Conservation (phyloP, 1,284 basidiomycete species). For the Leccinum pachyderme region DNA sequence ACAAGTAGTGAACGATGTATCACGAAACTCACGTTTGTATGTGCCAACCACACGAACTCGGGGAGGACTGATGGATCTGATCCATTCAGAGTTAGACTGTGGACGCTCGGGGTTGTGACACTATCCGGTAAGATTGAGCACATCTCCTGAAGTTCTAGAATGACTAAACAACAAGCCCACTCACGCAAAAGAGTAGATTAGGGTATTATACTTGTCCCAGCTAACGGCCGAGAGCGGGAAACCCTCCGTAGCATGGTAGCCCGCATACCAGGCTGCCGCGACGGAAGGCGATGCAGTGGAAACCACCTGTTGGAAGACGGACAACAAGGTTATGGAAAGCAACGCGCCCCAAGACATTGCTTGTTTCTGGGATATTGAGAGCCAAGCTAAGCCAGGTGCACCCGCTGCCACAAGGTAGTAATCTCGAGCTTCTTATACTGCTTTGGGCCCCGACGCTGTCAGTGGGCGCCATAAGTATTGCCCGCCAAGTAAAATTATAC, state of each 20-base stretch:
- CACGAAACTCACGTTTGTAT: conserved; percentile 29
- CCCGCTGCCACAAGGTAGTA: not conserved
- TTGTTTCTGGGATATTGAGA: not conserved
- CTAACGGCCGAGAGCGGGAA: conserved; percentile 38
- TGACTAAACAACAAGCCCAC: not conserved
- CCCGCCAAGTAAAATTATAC: not conserved
- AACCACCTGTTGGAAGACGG: not conserved
- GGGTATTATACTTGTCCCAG: conserved; percentile 49
- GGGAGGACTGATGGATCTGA: conserved; percentile 38
- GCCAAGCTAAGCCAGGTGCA: not conserved
- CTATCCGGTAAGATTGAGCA: conserved; percentile 21
- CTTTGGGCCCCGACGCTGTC: not conserved
- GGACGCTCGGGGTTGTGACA: conserved; percentile 42
- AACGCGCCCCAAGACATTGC: not conserved
- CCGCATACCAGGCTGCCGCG: conserved; percentile 33
- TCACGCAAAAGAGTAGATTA: conserved; percentile 42
- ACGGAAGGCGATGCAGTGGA: not conserved
- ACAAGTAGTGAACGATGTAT: not conserved
- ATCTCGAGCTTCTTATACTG: not conserved
- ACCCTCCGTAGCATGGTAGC: conserved; percentile 42
- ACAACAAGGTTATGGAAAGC: not conserved
- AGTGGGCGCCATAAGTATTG: not conserved
- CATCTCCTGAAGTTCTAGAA: not conserved
- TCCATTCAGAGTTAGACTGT: conserved; percentile 37
- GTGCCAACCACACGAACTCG: conserved; percentile 49